Evolutionary conservation across 2,329 filamentous ascomycete genomes (phyloP).

Genomic region (Massarina eburnea): DNA sequence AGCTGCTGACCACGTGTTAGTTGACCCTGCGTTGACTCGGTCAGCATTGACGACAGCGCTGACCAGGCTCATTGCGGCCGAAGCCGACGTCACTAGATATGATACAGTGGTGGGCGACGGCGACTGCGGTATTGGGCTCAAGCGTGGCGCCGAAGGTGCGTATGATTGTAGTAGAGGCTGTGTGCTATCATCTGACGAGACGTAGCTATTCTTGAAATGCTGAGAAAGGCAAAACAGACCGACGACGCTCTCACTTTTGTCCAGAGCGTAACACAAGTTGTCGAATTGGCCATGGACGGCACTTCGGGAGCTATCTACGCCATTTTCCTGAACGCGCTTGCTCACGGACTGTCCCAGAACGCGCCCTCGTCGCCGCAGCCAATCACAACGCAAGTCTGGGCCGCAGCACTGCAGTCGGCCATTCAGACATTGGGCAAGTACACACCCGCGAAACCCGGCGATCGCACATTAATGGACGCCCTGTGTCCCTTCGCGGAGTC

Average conservation of each 20-base stretch:
- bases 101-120: slow-evolving; percentile 87
- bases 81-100: slow-evolving; percentile 66
- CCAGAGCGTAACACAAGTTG: slow-evolving; percentile 61
- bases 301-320: slow-evolving; percentile 77
- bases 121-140: slow-evolving; percentile 84
- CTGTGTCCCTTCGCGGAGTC: slow-evolving; percentile 82
- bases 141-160: slow-evolving; percentile 75
- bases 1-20: slow-evolving; percentile 31
- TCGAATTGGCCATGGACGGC: slow-evolving; percentile 73
- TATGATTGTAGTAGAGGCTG: slow-evolving; percentile 37
- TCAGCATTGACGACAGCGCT: slow-evolving; percentile 59
- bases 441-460: slow-evolving; percentile 85
- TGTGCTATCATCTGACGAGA: slow-evolving; percentile 25
- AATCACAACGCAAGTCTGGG: slow-evolving; percentile 58
- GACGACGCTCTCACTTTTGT: slow-evolving; percentile 63
- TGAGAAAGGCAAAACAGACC: slow-evolving; percentile 47
- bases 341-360: slow-evolving; percentile 65
- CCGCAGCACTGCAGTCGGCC: slow-evolving; percentile 70
- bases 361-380: slow-evolving; percentile 48
- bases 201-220: slow-evolving; percentile 45
- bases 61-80: slow-evolving; percentile 63
- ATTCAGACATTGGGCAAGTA: slow-evolving; percentile 69
- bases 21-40: slow-evolving; percentile 56
- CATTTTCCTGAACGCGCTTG: slow-evolving; percentile 87
- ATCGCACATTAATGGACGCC: slow-evolving; percentile 88